Base-by-base conservation (phyloP, 2,329 filamentous ascomycete species). In the Onygenales sp. region DNA sequence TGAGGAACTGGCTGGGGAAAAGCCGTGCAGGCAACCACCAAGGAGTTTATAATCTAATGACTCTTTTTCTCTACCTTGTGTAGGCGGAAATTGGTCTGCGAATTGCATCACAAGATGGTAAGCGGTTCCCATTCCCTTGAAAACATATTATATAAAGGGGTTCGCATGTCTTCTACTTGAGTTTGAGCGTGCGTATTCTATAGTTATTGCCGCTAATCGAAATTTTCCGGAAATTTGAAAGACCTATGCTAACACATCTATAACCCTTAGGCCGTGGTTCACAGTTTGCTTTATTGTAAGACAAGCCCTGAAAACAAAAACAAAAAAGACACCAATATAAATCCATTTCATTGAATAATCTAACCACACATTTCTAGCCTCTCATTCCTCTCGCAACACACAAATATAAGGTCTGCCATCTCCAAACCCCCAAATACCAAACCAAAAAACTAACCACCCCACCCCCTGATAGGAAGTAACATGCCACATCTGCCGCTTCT, bases 371-470 rank as follows among this genome's bases (percentile, higher is more conserved):
- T n/a, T 40, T 43, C 10, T 51, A 63, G 62, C 67, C 67, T 6
- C 51, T 67, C 21, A 58, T 69, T 34, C 67, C 67, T 8, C 59
- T 68, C 9, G 59, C 65, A 14, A 56, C 56, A 11, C 59, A 63
- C 53, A 69, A 67, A 47, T 64, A 67, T 50, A 81, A 83, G 65
- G 84, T 86, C 76, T 65, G 76, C 68, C n/a, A 6, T 6, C 10
- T 40, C 9, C 6, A 11, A 14, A 4, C 46, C 17, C 10, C 9
- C n/a, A n/a, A 9, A 39, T 8, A 2, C 36, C 31, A 11, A 13
- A 21, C 34, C 37, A 21, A 34, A 37, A 47, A 47, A 4, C 6
- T 46, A 14, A n/a, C 36, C 39, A 34, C 17, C 2, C 33, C 34
- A 45, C 13, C 7, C 27, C 34, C 6, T 47, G 31, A 13, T 34